Base-by-base conservation (phyloP, 2,329 filamentous ascomycete species). In the Stagonosporopsis tanaceti region DNA sequence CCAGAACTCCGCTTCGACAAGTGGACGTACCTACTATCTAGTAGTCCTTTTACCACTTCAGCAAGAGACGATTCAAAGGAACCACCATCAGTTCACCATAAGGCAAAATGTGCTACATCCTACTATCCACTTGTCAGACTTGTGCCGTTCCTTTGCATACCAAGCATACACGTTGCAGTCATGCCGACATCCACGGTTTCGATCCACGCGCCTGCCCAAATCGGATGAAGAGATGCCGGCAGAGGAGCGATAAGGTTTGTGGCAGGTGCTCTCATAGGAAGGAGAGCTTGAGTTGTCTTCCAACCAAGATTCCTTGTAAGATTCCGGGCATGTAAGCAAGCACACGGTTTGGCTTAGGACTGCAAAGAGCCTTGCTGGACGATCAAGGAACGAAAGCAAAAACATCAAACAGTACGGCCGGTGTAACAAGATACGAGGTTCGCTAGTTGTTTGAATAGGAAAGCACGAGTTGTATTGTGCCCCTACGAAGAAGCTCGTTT, bases 91-190 rank as follows among this genome's bases (percentile, higher is more conserved):
- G 25, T 27, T 8, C 25, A 27, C 8, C 8, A 27, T n/a, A 14
- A 25, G 5, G 14, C 8, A 7, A 24, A 9, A 72, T 74, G 69
- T 73, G 70, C 59, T 62, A 68, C 63, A 65, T 65, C 35, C 48
- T 66, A 47, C 53, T 70, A n/a, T 54, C 64, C 2, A 56, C 57
- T 28, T 73, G 71, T 57, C 35, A 15, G 12, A 22, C 30, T 14
- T 71, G 68, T 59, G 34, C 50, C 17, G 63, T 61, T 34, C 54
- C 63, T 4, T 50, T 67, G 0, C 32, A 30, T 6, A 61, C 63
- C 24, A 63, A 50, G 4, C 68, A 73, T 46, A 39, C 59, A 12
- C 63, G 41, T 30, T 74, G 71, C 61, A 51, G 44, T 1, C 69
- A 72, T 47, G 70, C 70, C 0, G 20, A 42, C 2, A 27, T 40